Evolutionary conservation across 345 rosid species (phyloP).

Genomic region (Populus alba): DNA sequence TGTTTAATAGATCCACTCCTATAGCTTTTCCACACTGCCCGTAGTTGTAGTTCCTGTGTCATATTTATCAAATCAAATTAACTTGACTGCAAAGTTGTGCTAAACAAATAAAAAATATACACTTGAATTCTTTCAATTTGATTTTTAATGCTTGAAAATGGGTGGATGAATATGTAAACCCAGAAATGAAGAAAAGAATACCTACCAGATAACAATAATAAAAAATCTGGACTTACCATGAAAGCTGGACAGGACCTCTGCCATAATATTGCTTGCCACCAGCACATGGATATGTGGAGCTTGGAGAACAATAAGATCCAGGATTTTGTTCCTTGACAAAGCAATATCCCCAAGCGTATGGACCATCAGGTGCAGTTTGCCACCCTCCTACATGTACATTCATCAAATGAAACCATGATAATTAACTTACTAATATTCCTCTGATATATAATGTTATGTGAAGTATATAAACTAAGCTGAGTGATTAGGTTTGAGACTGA

Average conservation of each 20-base stretch:
- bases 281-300: conserved; percentile 51
- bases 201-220: neutral
- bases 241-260: conserved; percentile 64
- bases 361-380: conserved; percentile 13
- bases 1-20: conserved; percentile 51
- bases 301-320: conserved; percentile 39
- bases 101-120: neutral
- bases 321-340: conserved; percentile 47
- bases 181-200: neutral
- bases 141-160: too few relatives aligned
- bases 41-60: conserved; percentile 62
- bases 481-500: neutral
- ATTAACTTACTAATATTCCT: too few relatives aligned
- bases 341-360: conserved; percentile 73
- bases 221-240: conserved; percentile 35
- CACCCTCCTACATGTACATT: neutral
- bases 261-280: conserved; percentile 57
- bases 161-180: neutral
- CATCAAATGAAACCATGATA: neutral
- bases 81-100: neutral
- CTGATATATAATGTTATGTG: too few relatives aligned
- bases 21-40: conserved; percentile 55
- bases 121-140: neutral
- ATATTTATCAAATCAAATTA: neutral
- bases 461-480: neutral